Conservation (phyloP, 1,284 basidiomycete genomes). For the Golubevia pallescens region DNA sequence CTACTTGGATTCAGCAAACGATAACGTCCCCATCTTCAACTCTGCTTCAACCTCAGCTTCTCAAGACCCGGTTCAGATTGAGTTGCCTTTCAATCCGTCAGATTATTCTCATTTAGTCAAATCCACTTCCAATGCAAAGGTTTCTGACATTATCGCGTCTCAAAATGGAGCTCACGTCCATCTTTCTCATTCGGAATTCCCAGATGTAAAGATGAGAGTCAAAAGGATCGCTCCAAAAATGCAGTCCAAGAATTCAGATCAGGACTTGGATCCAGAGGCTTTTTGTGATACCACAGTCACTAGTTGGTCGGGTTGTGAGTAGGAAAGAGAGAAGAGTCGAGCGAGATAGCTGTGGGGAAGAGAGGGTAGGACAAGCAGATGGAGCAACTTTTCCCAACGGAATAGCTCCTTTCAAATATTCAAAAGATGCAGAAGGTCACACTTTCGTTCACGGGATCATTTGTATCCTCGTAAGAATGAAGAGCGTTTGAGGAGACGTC, state of each 20-base stretch:
- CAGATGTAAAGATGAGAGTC: constrained; percentile 37
- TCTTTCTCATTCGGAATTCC: constrained; percentile 44
- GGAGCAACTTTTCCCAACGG: too few relatives aligned
- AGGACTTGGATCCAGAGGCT: constrained; percentile 35
- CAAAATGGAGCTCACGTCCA: constrained; percentile 28
- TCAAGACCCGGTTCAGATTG: constrained; percentile 26
- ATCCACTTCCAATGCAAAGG: constrained; percentile 18
- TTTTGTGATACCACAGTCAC: constrained; percentile 56
- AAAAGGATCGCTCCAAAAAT: constrained; percentile 33
- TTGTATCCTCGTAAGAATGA: not conserved
- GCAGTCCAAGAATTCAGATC: constrained; percentile 16
- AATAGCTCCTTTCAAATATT: too few relatives aligned
- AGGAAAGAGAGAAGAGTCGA: not conserved
- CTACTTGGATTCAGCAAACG: too few relatives aligned
- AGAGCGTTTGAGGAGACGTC: too few relatives aligned
- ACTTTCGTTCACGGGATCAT: constrained; percentile 1
- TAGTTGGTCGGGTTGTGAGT: constrained; percentile 40
- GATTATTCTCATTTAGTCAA: constrained; percentile 11
- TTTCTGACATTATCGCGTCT: constrained; percentile 27
- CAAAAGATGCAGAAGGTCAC: not conserved
- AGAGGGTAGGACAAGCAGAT: too few relatives aligned
- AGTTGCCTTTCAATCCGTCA: constrained; percentile 13
- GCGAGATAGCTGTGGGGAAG: too few relatives aligned
- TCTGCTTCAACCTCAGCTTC: too few relatives aligned
- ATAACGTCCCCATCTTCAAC: too few relatives aligned